Percentiles rank a stretch among this genome's conserved stretches.
Conservation (phyloP, 2,329 filamentous ascomycete species). For the Cryphonectria parasitica region DNA sequence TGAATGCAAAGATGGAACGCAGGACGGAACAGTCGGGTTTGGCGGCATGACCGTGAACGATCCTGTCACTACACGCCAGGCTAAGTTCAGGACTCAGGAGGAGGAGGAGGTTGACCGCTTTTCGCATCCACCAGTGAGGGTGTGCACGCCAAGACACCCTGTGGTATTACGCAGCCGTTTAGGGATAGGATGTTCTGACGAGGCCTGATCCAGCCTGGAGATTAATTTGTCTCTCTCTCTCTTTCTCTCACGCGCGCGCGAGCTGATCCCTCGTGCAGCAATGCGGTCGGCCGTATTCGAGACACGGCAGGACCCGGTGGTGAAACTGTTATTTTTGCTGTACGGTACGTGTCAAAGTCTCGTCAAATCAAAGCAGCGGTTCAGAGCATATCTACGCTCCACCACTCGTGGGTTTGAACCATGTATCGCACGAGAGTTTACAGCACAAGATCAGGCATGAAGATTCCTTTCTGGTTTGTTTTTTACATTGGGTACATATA, state of each 20-base stretch:
- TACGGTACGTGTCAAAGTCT: background rate
- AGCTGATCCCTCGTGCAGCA: background rate
- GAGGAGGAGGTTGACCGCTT: slow-evolving; percentile 1
- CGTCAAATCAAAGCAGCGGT: background rate
- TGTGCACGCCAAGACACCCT: background rate
- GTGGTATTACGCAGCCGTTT: background rate
- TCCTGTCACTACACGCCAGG: background rate
- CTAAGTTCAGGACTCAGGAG: background rate
- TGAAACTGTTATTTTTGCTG: background rate
- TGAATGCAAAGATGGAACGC: background rate
- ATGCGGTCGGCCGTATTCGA: background rate
- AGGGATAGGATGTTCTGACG: background rate
- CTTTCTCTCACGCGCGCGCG: no score
- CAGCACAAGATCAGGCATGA: background rate
- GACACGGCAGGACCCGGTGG: background rate
- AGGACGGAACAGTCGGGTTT: background rate
- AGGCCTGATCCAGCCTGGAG: background rate
- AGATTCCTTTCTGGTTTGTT: background rate
- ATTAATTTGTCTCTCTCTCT: background rate
- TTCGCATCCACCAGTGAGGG: background rate
- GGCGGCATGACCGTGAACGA: background rate
- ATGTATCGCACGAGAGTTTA: background rate
- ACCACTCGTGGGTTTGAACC: background rate
- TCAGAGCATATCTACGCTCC: background rate
- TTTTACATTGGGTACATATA: background rate